phyloP scores from a whole-genome alignment of 1,284 basidiomycete species.

The Mrakiaceae sp. region DNA sequence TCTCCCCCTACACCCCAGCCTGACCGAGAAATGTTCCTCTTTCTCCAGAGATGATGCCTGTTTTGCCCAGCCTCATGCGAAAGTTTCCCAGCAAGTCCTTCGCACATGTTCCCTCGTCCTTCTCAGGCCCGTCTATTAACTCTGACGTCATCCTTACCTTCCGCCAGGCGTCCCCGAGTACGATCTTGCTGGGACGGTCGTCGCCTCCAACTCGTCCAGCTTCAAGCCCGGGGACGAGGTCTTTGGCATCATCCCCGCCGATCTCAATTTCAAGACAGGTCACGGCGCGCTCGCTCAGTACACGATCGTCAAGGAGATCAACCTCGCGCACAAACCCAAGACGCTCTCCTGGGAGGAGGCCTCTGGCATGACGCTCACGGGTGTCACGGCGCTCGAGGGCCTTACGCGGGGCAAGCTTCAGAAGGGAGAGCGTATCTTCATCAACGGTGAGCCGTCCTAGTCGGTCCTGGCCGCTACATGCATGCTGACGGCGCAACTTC shows the following conservation, averaged over 20 bases:
- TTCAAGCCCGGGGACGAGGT: slow-evolving; percentile 2
- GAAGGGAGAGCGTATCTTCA: slow-evolving; percentile 16
- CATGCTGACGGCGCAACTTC: neutral
- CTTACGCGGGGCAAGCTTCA: slow-evolving; percentile 6
- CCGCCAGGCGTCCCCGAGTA: slow-evolving; percentile 13
- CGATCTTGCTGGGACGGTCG: slow-evolving; percentile 19
- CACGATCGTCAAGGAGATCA: neutral
- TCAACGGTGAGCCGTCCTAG: slow-evolving; percentile 15
- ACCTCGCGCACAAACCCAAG: slow-evolving; percentile 9
- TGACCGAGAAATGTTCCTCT: neutral
- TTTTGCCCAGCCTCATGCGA: slow-evolving; percentile 8
- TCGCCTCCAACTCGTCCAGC: slow-evolving; percentile 15
- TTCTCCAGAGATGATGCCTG: slow-evolving; percentile 5
- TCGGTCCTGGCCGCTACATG: neutral
- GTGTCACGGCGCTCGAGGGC: slow-evolving; percentile 17
- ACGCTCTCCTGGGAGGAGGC: slow-evolving; percentile 17
- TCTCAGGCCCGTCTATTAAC: too few species aligned
- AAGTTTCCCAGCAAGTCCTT: slow-evolving; percentile 10
- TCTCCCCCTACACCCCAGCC: too few species aligned
- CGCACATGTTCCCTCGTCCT: neutral
- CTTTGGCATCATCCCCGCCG: slow-evolving; percentile 1
- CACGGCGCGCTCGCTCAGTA: neutral
- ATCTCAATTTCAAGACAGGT: neutral
- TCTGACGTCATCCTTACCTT: neutral
- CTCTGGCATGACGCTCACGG: slow-evolving; percentile 18